These are phyloP conservation scores for Capsicum rhomboideum DNA, from an alignment of 257 asterid genomes.

Conservation along the genomic window DNA sequence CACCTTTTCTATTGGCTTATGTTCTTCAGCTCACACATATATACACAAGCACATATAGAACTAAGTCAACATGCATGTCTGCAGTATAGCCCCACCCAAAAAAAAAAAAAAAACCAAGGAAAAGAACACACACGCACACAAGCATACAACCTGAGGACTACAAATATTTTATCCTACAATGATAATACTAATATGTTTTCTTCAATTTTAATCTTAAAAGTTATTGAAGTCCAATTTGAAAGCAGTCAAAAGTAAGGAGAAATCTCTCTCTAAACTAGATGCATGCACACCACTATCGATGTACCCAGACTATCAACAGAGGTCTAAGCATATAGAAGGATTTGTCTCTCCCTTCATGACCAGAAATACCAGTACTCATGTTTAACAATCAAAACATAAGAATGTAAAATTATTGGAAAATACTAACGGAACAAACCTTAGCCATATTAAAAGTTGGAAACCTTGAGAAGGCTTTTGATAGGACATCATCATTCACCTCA, in stretches of 20 bases:
- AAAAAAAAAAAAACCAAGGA: not conserved
- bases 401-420: not conserved
- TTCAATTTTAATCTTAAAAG: too few species aligned
- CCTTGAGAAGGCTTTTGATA: constrained; percentile 79
- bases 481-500: constrained; percentile 96
- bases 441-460: constrained; percentile 92
- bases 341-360: not conserved
- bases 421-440: constrained; percentile 34
- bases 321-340: not conserved
- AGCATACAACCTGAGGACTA: not conserved
- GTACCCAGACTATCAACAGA: not conserved
- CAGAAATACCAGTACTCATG: constrained; percentile 53
- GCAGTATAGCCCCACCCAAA: not conserved
- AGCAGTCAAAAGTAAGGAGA: not conserved
- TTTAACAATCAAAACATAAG: constrained; percentile 11
- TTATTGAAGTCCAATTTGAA: not conserved
- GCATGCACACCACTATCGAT: not conserved
- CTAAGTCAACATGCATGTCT: not conserved
- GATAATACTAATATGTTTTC: too few species aligned
- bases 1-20: not conserved
- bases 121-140: not conserved
- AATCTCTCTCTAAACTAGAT: not conserved
- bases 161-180: not conserved
- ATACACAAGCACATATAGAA: not conserved
- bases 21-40: not conserved